phyloP scores from a whole-genome alignment of 768 basidiomycete genomes.

The Boletus bicolor region DNA sequence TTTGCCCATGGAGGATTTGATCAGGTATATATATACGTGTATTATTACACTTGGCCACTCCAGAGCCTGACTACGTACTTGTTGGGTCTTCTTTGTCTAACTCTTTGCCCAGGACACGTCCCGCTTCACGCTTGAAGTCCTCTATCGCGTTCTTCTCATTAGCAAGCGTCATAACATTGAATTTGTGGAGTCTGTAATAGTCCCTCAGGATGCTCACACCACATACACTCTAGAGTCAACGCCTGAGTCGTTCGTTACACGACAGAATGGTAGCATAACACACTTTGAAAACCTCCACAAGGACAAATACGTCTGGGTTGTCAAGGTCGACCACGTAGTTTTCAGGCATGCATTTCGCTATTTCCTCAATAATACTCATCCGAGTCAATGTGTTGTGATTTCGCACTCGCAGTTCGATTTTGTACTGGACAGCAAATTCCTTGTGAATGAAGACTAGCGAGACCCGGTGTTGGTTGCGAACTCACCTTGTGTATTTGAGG shows the following conservation, averaged over 20 bases:
- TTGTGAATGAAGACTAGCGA: neutral
- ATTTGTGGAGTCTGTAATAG: slow-evolving; percentile 70
- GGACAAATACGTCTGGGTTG: slow-evolving; percentile 67
- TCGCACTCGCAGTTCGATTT: slow-evolving; percentile 70
- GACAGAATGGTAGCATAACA: slow-evolving; percentile 10
- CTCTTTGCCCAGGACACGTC: slow-evolving; percentile 31
- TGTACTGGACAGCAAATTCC: slow-evolving; percentile 52
- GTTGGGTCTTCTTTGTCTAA: neutral
- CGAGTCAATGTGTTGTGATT: slow-evolving; percentile 73
- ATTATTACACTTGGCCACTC: neutral
- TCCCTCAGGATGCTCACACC: slow-evolving; percentile 72
- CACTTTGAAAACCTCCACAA: slow-evolving; percentile 85
- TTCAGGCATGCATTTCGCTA: slow-evolving; percentile 68
- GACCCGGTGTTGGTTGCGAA: neutral
- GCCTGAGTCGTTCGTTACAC: neutral
- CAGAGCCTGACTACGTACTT: neutral
- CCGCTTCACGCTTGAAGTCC: slow-evolving; percentile 31
- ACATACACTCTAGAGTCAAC: slow-evolving; percentile 57
- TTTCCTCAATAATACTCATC: slow-evolving; percentile 55
- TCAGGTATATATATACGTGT: neutral
- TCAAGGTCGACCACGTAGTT: slow-evolving; percentile 66
- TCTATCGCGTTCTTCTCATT: slow-evolving; percentile 42
- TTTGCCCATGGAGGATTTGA: neutral
- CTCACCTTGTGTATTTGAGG: slow-evolving; percentile 45
- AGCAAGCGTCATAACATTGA: slow-evolving; percentile 76